Conservation (phyloP, 371 early-diverging fungal species). For the Circinella umbellata region DNA sequence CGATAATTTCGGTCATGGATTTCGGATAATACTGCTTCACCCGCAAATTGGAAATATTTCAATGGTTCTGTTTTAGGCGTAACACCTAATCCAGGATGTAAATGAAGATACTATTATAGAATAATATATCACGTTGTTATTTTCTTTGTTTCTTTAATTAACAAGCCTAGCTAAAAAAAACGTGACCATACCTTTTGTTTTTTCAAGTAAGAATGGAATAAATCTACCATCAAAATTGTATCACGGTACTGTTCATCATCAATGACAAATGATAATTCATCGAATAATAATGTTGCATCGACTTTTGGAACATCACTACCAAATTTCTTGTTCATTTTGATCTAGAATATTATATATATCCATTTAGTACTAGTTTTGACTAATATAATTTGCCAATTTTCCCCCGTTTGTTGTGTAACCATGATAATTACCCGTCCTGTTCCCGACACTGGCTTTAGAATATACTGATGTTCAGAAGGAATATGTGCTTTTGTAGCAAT, state of each 20-base stretch:
- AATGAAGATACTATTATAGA: slow-evolving; percentile 73
- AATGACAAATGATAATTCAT: slow-evolving; percentile 90
- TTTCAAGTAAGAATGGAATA: slow-evolving; percentile 78
- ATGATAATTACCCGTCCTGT: slow-evolving; percentile 69
- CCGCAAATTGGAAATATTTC: slow-evolving; percentile 91
- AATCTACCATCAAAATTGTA: slow-evolving; percentile 77
- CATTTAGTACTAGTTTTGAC: neutral
- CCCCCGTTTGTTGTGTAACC: neutral
- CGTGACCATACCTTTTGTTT: slow-evolving; percentile 39
- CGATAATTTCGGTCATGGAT: slow-evolving; percentile 85
- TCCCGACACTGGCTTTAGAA: slow-evolving; percentile 95
- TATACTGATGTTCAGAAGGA: slow-evolving; percentile 73
- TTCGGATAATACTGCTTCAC: slow-evolving; percentile 73
- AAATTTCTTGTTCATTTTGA: slow-evolving; percentile 71
- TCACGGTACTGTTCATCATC: slow-evolving; percentile 92
- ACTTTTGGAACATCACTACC: slow-evolving; percentile 69
- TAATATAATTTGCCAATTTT: neutral
- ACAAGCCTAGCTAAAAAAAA: neutral
- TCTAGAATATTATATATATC: slow-evolving; percentile 15
- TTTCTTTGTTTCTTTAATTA: neutral
- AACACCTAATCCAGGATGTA: slow-evolving; percentile 77
- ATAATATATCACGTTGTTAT: neutral
- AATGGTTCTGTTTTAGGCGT: slow-evolving; percentile 82
- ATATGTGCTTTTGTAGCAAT: slow-evolving; percentile 65
- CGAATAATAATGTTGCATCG: slow-evolving; percentile 78